Evolutionary conservation across 2,329 filamentous ascomycete genomes (phyloP).

Genomic region (Bisporella sp.): DNA sequence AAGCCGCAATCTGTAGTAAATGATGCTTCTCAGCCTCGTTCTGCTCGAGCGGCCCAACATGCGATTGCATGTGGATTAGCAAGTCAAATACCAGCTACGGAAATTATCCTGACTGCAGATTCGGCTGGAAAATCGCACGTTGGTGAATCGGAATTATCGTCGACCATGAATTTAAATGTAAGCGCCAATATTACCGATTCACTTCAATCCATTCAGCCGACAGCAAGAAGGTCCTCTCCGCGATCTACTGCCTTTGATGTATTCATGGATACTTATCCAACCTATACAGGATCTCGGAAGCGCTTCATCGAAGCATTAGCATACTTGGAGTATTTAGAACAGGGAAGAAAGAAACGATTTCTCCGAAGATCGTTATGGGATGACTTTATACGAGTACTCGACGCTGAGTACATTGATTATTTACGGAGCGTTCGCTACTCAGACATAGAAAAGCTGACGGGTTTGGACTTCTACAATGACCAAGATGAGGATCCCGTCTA

Average conservation of each 20-base stretch:
- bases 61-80: too few species aligned
- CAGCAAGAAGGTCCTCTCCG: not conserved
- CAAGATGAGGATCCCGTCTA: constrained; percentile 18
- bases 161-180: too few species aligned
- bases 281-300: constrained; percentile 31
- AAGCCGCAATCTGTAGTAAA: too few species aligned
- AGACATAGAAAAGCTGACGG: constrained; percentile 27
- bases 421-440: constrained; percentile 22
- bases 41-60: too few species aligned
- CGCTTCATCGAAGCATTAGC: constrained; percentile 40
- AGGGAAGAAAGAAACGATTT: constrained; percentile 16
- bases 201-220: not conserved
- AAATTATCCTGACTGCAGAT: too few species aligned
- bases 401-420: constrained; percentile 36
- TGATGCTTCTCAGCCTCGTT: too few species aligned
- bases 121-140: too few species aligned
- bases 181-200: too few species aligned
- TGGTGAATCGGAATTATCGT: too few species aligned
- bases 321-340: constrained; percentile 34
- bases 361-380: constrained; percentile 42
- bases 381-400: constrained; percentile 42
- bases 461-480: constrained; percentile 36
- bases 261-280: constrained; percentile 38
- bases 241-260: constrained; percentile 22
- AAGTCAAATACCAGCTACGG: too few species aligned